Evolutionary conservation across 2,329 filamentous ascomycete species (phyloP).

Genomic region (Calonectria pseudoturangicola): DNA sequence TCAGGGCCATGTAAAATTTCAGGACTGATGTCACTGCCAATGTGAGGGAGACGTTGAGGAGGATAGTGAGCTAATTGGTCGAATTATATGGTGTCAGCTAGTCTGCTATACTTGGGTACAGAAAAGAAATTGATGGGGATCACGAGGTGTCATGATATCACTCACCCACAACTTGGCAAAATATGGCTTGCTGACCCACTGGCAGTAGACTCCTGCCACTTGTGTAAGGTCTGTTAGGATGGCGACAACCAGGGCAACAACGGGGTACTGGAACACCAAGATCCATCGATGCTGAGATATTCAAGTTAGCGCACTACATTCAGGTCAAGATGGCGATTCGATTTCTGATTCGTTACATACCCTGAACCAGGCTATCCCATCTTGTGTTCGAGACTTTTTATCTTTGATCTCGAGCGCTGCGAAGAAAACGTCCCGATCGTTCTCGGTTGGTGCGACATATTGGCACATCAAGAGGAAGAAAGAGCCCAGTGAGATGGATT

Average conservation of each 20-base stretch:
- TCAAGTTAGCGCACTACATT: slow-evolving; percentile 11
- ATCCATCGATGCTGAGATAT: slow-evolving; percentile 46
- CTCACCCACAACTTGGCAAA: slow-evolving; percentile 45
- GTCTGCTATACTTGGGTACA: slow-evolving; percentile 27
- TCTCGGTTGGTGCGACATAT: slow-evolving; percentile 45
- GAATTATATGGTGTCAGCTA: neutral
- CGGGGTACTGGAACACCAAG: slow-evolving; percentile 51
- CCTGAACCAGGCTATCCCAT: slow-evolving; percentile 47
- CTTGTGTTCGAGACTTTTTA: slow-evolving; percentile 30
- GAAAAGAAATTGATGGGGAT: neutral
- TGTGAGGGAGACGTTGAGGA: slow-evolving; percentile 33
- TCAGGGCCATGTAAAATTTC: slow-evolving; percentile 33
- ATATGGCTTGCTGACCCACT: slow-evolving; percentile 37
- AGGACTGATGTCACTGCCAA: slow-evolving; percentile 44
- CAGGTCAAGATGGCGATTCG: too few relatives aligned
- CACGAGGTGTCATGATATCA: too few relatives aligned
- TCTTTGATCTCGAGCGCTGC: slow-evolving; percentile 43
- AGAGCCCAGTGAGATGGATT: slow-evolving; percentile 45
- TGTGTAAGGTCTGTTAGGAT: slow-evolving; percentile 45
- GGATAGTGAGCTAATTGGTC: slow-evolving; percentile 24
- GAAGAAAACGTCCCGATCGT: slow-evolving; percentile 49
- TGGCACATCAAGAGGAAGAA: slow-evolving; percentile 51
- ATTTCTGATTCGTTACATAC: slow-evolving; percentile 6
- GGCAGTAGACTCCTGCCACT: slow-evolving; percentile 45
- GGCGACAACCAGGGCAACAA: slow-evolving; percentile 36